These are phyloP conservation scores for Hygrophila difformis DNA, from an alignment of 257 asterid species.

Conservation along the genomic window DNA sequence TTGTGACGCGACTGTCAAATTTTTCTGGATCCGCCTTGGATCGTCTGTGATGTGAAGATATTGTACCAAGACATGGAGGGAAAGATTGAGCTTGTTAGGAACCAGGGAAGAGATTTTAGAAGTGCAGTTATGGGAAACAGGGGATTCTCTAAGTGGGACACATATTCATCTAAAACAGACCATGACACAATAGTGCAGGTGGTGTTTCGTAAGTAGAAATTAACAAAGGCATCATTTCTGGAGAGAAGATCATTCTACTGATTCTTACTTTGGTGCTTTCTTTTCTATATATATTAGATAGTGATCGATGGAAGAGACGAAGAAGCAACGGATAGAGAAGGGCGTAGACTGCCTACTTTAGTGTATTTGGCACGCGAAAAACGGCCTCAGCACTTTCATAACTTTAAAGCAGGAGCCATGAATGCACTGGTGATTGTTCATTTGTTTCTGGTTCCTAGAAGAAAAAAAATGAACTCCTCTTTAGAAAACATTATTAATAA, in stretches of 20 bases:
- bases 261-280: too few relatives aligned
- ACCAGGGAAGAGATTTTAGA: slow-evolving; percentile 31
- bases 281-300: slow-evolving; percentile 29
- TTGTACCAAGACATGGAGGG: slow-evolving; percentile 57
- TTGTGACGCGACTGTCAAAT: too few relatives aligned
- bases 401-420: slow-evolving; percentile 95
- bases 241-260: too few relatives aligned
- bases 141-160: slow-evolving; percentile 56
- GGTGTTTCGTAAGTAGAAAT: neutral
- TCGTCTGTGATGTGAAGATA: slow-evolving; percentile 29
- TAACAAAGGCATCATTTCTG: neutral
- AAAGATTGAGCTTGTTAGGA: slow-evolving; percentile 37
- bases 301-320: slow-evolving; percentile 43
- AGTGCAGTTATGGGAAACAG: slow-evolving; percentile 23
- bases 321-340: slow-evolving; percentile 43
- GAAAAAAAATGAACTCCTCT: neutral
- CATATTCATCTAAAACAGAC: slow-evolving; percentile 39
- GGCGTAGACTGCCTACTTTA: slow-evolving; percentile 47
- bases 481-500: neutral
- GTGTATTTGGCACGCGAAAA: slow-evolving; percentile 89
- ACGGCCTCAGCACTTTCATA: slow-evolving; percentile 65
- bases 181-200: slow-evolving; percentile 76
- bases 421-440: slow-evolving; percentile 61
- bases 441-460: neutral
- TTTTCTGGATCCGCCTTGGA: too few relatives aligned